These are phyloP conservation scores for Gossypium mustelinum DNA, from an alignment of 345 rosid genomes.

Conservation along the genomic window DNA sequence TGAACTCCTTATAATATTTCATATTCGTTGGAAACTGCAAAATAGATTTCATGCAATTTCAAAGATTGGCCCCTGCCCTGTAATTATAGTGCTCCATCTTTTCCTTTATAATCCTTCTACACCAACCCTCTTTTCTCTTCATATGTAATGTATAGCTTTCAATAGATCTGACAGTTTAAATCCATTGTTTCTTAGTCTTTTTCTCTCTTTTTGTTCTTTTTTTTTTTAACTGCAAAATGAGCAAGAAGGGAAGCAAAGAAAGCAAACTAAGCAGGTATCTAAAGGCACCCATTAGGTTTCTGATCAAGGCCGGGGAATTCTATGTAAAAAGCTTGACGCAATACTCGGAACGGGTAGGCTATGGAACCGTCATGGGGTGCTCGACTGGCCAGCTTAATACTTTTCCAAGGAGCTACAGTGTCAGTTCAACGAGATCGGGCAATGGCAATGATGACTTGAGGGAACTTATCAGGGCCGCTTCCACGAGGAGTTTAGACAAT, in stretches of 20 bases:
- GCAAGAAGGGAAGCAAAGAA: constrained; percentile 19
- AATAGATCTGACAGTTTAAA: not conserved
- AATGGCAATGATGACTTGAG: constrained; percentile 30
- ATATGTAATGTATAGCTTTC: not conserved
- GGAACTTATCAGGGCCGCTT: constrained; percentile 51
- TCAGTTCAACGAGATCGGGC: constrained; percentile 30
- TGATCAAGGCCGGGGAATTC: constrained; percentile 48
- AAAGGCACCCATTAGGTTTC: constrained; percentile 42
- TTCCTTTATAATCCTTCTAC: not conserved
- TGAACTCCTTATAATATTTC: not conserved
- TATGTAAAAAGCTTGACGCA: constrained; percentile 56
- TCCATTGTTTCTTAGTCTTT: not conserved
- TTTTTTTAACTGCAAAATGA: constrained; percentile 2
- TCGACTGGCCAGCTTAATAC: constrained; percentile 35
- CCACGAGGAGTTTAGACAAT: constrained; percentile 29
- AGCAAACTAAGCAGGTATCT: constrained; percentile 35
- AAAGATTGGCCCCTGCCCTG: not conserved
- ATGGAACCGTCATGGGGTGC: constrained; percentile 36
- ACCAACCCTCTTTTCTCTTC: not conserved
- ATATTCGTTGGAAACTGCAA: not conserved
- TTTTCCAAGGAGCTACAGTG: constrained; percentile 54
- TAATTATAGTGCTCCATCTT: not conserved
- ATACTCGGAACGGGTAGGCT: constrained; percentile 41
- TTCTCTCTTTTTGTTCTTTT: too few relatives aligned
- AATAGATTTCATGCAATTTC: not conserved